These are phyloP conservation scores for Tothia fuscella DNA, from an alignment of 2,329 filamentous ascomycete species.

Conservation along the genomic window DNA sequence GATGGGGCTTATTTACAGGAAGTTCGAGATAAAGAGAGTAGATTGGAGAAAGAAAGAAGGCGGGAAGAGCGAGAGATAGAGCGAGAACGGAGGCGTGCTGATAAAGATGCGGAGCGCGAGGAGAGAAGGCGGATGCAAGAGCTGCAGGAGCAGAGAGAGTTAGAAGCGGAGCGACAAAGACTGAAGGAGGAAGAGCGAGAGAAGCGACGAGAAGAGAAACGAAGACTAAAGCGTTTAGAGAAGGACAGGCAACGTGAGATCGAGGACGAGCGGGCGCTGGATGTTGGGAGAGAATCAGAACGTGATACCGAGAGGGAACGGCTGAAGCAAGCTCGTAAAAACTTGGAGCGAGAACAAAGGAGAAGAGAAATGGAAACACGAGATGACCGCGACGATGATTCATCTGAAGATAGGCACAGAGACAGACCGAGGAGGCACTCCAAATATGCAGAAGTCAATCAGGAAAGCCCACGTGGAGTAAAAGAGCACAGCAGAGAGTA, in stretches of 20 bases:
- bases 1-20: slow-evolving; percentile 27
- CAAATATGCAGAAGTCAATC: slow-evolving; percentile 11
- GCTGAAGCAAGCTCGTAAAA: slow-evolving; percentile 12
- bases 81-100: slow-evolving; percentile 20
- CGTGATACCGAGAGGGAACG: slow-evolving; percentile 32
- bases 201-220: slow-evolving; percentile 28
- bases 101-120: slow-evolving; percentile 21
- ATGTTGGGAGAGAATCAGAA: slow-evolving; percentile 18
- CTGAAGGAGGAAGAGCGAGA: slow-evolving; percentile 24
- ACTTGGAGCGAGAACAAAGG: slow-evolving; percentile 15
- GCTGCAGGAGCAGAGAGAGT: slow-evolving; percentile 15
- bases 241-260: slow-evolving; percentile 19
- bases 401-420: neutral
- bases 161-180: slow-evolving; percentile 17
- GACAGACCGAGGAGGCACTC: neutral
- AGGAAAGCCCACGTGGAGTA: slow-evolving; percentile 15
- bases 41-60: slow-evolving; percentile 19
- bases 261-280: slow-evolving; percentile 10
- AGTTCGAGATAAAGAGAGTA: slow-evolving; percentile 14
- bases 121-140: slow-evolving; percentile 18
- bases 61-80: slow-evolving; percentile 29
- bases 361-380: slow-evolving; percentile 20
- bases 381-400: slow-evolving; percentile 16
- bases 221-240: slow-evolving; percentile 26
- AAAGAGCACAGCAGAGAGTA: neutral